Base-by-base conservation (phyloP, 1,284 basidiomycete species). In the Ustilago tritici region DNA sequence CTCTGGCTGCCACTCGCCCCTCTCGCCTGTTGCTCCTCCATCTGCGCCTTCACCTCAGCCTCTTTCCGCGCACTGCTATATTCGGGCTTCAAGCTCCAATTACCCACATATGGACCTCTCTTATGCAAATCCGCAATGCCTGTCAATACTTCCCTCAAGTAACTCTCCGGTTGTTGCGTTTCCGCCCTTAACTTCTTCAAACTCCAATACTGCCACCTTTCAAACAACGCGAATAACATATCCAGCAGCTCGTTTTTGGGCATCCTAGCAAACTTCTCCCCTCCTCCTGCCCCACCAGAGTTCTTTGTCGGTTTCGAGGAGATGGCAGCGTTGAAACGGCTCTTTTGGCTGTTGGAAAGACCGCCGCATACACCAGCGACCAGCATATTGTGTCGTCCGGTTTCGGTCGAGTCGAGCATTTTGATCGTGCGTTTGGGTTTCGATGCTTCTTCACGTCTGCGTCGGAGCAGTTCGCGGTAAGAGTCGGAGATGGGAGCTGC, bases 121-220 rank as follows among this genome's bases (percentile, higher is more conserved):
- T 92, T 91, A 85, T 95, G 91, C 55, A 95, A 88, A 70, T 90
- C 90, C 2, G 93, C 95, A 55, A 98, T 92, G 74, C 94, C 92
- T 50, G 88, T 88, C 56, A 98, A 87, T 0, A 94, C 91, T 80
- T 98, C 94, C 80, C 95, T 93, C 65, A 98, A 90, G 86, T 95
- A 98, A 15, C 89, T 91, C 86, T 96, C 93, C 1, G 95, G 95
- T 87, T 98, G 95, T 84, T 95, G 92, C 0, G 93, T 93, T 62
- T 91, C 91, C 73, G 92, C 91, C 54, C 93, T 90, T 59, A 98
- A 87, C 17, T 91, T 89, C 75, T 92, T 92, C 85, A 97, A 91
- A 69, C 91, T 89, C 95, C 95, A 98, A 75, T 92, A 92, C 41
- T 92, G 90, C 68, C 91, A 90, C 62, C 93, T 90, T 66, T 91